Evolutionary conservation across 352 stramenopile species (phyloP).

Genomic region (Lagenidium giganteum): DNA sequence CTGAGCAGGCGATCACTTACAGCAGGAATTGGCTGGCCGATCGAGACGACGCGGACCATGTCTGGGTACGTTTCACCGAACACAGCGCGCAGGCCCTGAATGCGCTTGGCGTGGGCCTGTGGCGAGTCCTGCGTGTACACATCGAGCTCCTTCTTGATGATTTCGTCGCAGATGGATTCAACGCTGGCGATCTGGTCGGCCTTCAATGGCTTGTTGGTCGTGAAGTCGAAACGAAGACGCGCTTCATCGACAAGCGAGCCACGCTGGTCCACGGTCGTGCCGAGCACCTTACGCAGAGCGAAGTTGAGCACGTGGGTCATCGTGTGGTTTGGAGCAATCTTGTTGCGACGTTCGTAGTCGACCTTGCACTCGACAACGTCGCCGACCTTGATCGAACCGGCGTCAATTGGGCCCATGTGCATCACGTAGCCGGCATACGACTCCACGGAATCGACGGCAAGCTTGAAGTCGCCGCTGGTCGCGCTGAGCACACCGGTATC

Average conservation of each 20-base stretch:
- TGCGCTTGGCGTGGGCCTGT: constrained; percentile 92
- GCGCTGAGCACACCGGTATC: constrained; percentile 91
- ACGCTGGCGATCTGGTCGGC: constrained; percentile 82
- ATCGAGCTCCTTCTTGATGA: constrained; percentile 88
- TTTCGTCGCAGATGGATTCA: constrained; percentile 85
- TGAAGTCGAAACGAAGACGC: constrained; percentile 99
- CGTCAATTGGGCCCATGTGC: constrained; percentile 86
- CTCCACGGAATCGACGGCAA: constrained; percentile 91
- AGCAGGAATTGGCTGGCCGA: constrained; percentile 79
- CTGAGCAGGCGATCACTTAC: constrained; percentile 6
- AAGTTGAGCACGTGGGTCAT: constrained; percentile 99
- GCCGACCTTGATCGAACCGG: constrained; percentile 78
- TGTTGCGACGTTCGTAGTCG: constrained; percentile 91
- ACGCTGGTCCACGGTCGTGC: constrained; percentile 94
- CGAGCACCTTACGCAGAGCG: constrained; percentile 94
- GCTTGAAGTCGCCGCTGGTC: constrained; percentile 28
- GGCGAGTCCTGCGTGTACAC: constrained; percentile 91
- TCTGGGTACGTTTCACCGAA: constrained; percentile 99
- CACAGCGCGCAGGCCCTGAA: constrained; percentile 95
- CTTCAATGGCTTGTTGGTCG: constrained; percentile 93
- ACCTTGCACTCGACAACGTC: constrained; percentile 87
- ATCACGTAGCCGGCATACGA: constrained; percentile 96
- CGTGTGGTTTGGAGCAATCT: constrained; percentile 98
- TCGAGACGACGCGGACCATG: constrained; percentile 95
- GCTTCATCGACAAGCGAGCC: constrained; percentile 96